These are phyloP conservation scores for Endocarpon pusillum DNA, from an alignment of 495 filamentous ascomycete genomes.

Conservation along the genomic window DNA sequence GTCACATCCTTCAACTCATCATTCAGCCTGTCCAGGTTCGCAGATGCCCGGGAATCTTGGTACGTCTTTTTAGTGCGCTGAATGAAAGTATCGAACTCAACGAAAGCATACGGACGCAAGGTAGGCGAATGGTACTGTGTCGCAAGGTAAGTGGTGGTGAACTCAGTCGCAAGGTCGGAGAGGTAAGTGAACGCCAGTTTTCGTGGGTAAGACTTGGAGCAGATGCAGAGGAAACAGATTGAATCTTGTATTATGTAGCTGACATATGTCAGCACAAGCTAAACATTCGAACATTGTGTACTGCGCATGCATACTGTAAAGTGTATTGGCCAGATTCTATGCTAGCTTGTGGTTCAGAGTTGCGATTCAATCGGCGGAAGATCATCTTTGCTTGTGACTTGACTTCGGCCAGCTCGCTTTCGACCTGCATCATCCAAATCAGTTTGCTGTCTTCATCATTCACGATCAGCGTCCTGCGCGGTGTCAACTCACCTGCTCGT, in stretches of 20 bases:
- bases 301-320: conserved; percentile 48
- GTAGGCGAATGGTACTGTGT: conserved; percentile 53
- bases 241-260: conserved; percentile 69
- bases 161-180: conserved; percentile 76
- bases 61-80: conserved; percentile 84
- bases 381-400: conserved; percentile 85
- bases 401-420: conserved; percentile 66
- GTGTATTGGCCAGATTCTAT: conserved; percentile 79
- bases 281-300: background rate
- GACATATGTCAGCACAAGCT: background rate
- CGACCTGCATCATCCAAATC: conserved; percentile 27
- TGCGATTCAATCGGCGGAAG: conserved; percentile 67
- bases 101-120: conserved; percentile 84
- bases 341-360: conserved; percentile 75
- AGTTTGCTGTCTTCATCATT: background rate
- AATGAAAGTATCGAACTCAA: conserved; percentile 97
- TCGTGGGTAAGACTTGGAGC: conserved; percentile 84
- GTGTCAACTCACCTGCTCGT: conserved; percentile 45
- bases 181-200: conserved; percentile 99
- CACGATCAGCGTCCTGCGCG: background rate
- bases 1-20: conserved; percentile 95
- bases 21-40: conserved; percentile 78
- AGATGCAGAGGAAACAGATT: conserved; percentile 82
- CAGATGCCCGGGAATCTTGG: conserved; percentile 73
- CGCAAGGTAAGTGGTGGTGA: conserved; percentile 65